phyloP scores from a whole-genome alignment of 2,329 filamentous ascomycete species.

The Fusarium sp. region DNA sequence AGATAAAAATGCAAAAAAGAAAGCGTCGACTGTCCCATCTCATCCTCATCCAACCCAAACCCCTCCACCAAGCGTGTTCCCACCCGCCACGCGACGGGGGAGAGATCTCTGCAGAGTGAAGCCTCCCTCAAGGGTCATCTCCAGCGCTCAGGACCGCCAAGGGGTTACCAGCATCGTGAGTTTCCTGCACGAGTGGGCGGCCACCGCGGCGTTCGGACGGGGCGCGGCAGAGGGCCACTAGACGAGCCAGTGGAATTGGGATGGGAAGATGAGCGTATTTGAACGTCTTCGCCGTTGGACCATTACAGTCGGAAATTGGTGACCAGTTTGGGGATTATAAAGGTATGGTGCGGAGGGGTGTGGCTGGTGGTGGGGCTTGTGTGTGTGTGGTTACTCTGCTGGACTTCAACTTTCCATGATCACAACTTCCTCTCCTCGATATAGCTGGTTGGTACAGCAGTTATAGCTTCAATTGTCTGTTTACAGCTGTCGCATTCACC shows the following conservation, averaged over 20 bases:
- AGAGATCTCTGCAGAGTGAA: conserved; percentile 79
- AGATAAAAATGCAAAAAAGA: conserved; percentile 43
- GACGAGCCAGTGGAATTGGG: conserved; percentile 57
- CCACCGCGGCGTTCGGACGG: conserved; percentile 77
- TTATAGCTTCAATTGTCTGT: background rate
- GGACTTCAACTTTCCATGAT: background rate
- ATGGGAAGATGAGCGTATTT: conserved; percentile 60
- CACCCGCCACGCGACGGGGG: conserved; percentile 77
- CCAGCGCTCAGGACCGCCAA: conserved; percentile 73
- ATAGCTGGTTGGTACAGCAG: background rate
- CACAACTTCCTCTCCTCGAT: background rate
- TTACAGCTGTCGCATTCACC: background rate
- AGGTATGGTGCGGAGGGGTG: background rate
- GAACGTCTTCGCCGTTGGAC: conserved; percentile 71
- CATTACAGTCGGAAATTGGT: conserved; percentile 67
- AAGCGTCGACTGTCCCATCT: conserved; percentile 68
- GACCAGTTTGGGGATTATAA: conserved; percentile 39
- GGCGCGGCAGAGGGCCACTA: conserved; percentile 69
- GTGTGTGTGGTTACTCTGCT: background rate
- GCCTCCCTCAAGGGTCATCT: conserved; percentile 77
- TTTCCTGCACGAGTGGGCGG: conserved; percentile 74
- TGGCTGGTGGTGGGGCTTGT: conserved; percentile 2
- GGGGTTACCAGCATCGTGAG: conserved; percentile 68
- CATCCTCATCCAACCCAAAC: conserved; percentile 66
- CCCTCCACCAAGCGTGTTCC: conserved; percentile 72